A percentile compares a stretch with the other conserved stretches of the same genome.
Evolutionary conservation across 805 yeast genomes (phyloP).

Genomic region (Saturnispora saitoi): DNA sequence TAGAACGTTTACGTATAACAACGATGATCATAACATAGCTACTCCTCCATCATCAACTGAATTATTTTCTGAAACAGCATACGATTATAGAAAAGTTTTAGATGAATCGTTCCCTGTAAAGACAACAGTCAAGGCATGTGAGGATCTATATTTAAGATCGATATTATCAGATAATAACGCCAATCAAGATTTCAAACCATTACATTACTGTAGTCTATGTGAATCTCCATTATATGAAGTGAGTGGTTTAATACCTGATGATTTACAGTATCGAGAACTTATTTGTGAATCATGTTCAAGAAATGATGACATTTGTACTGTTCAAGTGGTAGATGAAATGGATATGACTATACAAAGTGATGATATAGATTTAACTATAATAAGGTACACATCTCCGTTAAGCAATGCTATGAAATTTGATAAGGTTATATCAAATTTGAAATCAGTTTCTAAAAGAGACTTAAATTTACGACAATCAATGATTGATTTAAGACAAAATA

Average conservation of each 20-base stretch:
- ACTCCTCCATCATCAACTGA: constrained; percentile 16
- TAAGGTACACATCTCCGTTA: neutral
- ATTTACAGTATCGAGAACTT: constrained; percentile 36
- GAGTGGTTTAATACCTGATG: constrained; percentile 30
- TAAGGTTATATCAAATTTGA: neutral
- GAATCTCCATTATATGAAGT: constrained; percentile 61
- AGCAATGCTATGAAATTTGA: neutral
- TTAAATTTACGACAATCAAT: constrained; percentile 7
- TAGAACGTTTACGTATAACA: neutral
- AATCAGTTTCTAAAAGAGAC: constrained; percentile 3
- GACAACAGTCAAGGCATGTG: constrained; percentile 23
- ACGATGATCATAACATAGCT: constrained; percentile 1
- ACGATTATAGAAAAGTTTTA: constrained; percentile 5
- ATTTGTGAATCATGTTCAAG: constrained; percentile 53
- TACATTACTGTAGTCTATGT: constrained; percentile 57
- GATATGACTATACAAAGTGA: constrained; percentile 7
- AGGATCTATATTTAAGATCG: constrained; percentile 27
- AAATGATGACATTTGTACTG: neutral
- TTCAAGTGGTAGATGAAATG: constrained; percentile 6
- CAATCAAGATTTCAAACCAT: neutral
- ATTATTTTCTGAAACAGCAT: constrained; percentile 4
- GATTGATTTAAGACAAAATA: neutral
- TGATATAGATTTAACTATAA: neutral
- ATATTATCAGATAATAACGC: constrained; percentile 2
- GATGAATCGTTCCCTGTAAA: constrained; percentile 16